Evolutionary conservation across 495 filamentous ascomycete genomes (phyloP).

Genomic region (Penicillium canariense): DNA sequence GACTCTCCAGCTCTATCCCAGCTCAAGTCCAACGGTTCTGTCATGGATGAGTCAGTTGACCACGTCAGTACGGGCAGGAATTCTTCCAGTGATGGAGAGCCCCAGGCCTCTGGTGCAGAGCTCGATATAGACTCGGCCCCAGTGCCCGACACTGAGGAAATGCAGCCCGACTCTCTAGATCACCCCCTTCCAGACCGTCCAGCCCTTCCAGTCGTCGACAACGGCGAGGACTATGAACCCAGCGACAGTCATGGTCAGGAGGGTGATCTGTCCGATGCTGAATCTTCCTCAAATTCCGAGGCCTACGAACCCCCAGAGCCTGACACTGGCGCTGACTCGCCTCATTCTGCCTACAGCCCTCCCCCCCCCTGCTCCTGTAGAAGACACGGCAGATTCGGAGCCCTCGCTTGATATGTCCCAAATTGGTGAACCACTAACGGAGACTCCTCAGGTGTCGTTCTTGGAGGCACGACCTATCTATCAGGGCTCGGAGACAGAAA

Average conservation of each 20-base stretch:
- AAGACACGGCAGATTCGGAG: conserved; percentile 13
- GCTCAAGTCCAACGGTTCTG: conserved; percentile 36
- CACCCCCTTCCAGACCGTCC: not conserved
- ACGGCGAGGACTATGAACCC: conserved; percentile 4
- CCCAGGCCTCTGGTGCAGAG: not conserved
- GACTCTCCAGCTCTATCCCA: conserved; percentile 15
- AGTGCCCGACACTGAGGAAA: not conserved
- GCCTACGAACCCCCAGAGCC: conserved; percentile 61
- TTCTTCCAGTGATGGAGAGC: conserved; percentile 12
- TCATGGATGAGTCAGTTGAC: conserved; percentile 44
- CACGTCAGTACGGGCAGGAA: conserved; percentile 1
- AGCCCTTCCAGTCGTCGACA: not conserved
- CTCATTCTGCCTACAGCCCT: conserved; percentile 37
- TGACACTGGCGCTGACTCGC: conserved; percentile 28
- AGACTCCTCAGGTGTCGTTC: conserved; percentile 28
- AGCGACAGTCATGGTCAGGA: not conserved
- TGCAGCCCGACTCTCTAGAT: not conserved
- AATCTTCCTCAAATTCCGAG: conserved; percentile 43
- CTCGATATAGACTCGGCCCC: not conserved
- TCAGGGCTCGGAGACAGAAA: conserved; percentile 28
- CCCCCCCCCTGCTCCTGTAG: conserved; percentile 36
- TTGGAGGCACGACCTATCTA: conserved; percentile 12
- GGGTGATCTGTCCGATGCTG: conserved; percentile 19
- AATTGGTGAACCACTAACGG: conserved; percentile 33
- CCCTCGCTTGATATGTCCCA: conserved; percentile 21